phyloP scores from a whole-genome alignment of 148 eudicot species.

The Dianthus caryophyllus region DNA sequence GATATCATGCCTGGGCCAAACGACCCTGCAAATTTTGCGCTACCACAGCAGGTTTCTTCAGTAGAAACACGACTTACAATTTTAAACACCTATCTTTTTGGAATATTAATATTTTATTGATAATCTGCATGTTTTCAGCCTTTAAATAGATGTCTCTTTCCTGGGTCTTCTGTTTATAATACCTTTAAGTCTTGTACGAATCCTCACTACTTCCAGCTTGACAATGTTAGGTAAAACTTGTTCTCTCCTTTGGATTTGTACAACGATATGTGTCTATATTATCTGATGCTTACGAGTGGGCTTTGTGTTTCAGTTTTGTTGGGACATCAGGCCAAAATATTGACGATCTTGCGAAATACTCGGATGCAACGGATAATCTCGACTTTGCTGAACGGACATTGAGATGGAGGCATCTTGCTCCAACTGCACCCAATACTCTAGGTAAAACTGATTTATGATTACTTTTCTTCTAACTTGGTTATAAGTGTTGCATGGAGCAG shows the following conservation, averaged over 20 bases:
- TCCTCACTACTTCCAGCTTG: slow-evolving; percentile 84
- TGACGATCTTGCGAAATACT: slow-evolving; percentile 79
- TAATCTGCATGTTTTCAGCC: slow-evolving; percentile 48
- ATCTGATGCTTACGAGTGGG: not conserved
- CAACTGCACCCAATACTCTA: slow-evolving; percentile 91
- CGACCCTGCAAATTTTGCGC: slow-evolving; percentile 83
- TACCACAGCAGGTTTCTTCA: slow-evolving; percentile 82
- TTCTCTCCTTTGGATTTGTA: not conserved
- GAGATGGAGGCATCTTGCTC: slow-evolving; percentile 96
- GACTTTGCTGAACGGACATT: slow-evolving; percentile 83
- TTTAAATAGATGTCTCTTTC: slow-evolving; percentile 86
- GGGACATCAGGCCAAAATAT: slow-evolving; percentile 98
- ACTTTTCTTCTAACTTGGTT: not conserved
- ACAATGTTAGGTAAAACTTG: slow-evolving; percentile 58
- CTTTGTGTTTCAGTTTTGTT: slow-evolving; percentile 55
- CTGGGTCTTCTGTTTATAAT: slow-evolving; percentile 79
- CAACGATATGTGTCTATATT: not conserved
- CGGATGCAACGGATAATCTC: slow-evolving; percentile 66
- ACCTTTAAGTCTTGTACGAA: slow-evolving; percentile 86
- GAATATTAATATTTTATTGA: not conserved
- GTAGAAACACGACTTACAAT: not conserved
- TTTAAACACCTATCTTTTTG: not conserved
- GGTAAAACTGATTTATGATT: slow-evolving; percentile 35
- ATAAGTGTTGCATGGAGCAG: too few relatives aligned
- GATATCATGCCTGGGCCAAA: slow-evolving; percentile 92